Percentiles rank a stretch among this genome's conserved stretches.
Evolutionary conservation across 176 grass and related monocot genomes (phyloP).

Genomic region (Triticum aestivum): DNA sequence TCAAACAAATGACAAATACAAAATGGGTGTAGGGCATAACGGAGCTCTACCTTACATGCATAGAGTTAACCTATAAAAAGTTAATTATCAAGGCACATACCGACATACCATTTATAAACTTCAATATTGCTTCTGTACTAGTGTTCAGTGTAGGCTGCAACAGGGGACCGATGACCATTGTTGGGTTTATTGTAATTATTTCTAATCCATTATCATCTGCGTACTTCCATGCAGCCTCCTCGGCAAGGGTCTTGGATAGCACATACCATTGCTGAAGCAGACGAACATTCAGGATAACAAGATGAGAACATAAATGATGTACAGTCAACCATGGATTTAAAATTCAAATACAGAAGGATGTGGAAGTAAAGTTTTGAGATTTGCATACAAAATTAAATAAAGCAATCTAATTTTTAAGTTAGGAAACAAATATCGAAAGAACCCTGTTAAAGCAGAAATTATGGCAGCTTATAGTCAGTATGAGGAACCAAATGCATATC

Average conservation of each 20-base stretch:
- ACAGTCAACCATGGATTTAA: background rate
- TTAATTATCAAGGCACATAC: slow-evolving; percentile 22
- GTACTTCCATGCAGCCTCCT: slow-evolving; percentile 65
- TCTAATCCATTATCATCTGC: slow-evolving; percentile 54
- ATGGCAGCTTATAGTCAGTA: background rate
- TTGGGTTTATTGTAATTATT: slow-evolving; percentile 58
- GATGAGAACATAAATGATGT: background rate
- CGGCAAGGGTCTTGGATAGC: slow-evolving; percentile 63
- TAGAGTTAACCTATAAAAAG: background rate
- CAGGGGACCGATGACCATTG: slow-evolving; percentile 66
- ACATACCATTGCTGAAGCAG: slow-evolving; percentile 57
- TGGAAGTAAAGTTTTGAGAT: background rate
- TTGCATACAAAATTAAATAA: too few relatives aligned
- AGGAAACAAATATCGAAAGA: background rate
- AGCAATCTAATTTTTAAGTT: slow-evolving; percentile 30
- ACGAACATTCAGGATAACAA: background rate
- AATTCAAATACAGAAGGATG: background rate
- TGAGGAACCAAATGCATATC: background rate
- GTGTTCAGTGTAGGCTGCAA: slow-evolving; percentile 66
- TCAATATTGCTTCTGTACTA: slow-evolving; percentile 55
- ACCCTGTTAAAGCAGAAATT: background rate
- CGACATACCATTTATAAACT: slow-evolving; percentile 54
- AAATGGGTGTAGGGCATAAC: background rate
- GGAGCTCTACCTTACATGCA: background rate
- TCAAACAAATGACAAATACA: background rate